These are phyloP conservation scores for Neonectria coccinea DNA, from an alignment of 2,329 filamentous ascomycete genomes.

Conservation along the genomic window DNA sequence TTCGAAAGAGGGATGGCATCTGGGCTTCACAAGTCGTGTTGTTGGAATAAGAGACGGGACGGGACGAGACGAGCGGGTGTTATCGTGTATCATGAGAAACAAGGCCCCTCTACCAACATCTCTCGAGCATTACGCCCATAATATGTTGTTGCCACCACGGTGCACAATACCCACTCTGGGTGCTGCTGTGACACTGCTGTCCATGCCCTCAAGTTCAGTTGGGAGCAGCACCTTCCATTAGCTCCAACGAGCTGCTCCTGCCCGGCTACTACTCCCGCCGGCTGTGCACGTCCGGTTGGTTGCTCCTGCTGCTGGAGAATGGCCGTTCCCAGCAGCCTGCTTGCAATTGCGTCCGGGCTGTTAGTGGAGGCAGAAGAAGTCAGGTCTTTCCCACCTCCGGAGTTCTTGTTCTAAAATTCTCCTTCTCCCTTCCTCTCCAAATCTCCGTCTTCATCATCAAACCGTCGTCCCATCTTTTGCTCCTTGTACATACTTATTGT, in stretches of 20 bases:
- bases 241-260: background rate
- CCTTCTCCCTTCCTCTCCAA: background rate
- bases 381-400: constrained; percentile 2
- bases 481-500: constrained; percentile 12
- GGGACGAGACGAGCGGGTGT: background rate
- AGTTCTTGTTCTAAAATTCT: constrained; percentile 3
- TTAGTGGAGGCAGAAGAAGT: constrained; percentile 9
- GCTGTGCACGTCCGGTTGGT: background rate
- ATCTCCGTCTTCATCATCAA: background rate
- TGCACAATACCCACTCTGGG: background rate
- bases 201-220: background rate
- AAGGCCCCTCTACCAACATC: background rate
- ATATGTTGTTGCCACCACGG: background rate
- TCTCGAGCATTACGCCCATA: background rate
- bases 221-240: background rate
- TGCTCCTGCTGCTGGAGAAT: background rate
- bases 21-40: background rate
- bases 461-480: constrained; percentile 10
- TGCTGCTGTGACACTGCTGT: background rate
- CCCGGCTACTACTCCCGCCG: background rate
- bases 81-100: constrained; percentile 7
- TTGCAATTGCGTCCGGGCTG: constrained; percentile 10
- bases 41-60: background rate
- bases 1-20: background rate
- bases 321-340: constrained; percentile 3